Evolutionary conservation across 345 rosid species (phyloP).

Genomic region (Mallotus nudiflorus): DNA sequence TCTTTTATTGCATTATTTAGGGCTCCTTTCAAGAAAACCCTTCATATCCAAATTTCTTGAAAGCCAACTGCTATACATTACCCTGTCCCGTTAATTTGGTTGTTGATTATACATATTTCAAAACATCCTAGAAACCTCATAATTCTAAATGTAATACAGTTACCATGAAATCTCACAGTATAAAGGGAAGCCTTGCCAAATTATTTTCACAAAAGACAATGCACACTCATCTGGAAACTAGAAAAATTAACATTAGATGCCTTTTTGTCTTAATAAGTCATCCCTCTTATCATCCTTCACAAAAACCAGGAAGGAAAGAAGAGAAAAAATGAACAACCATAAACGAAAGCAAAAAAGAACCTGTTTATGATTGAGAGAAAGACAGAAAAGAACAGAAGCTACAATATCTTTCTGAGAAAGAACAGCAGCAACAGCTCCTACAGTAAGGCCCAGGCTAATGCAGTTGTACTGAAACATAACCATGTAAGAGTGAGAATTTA

Average conservation of each 20-base stretch:
- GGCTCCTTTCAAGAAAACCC: not conserved
- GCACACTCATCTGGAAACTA: not conserved
- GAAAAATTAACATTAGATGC: not conserved
- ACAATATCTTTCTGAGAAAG: conserved; percentile 61
- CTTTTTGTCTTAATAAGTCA: not conserved
- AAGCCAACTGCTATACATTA: not conserved
- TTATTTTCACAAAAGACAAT: too few relatives aligned
- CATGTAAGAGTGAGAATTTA: conserved; percentile 19
- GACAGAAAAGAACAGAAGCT: conserved; percentile 65
- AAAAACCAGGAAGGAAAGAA: not conserved
- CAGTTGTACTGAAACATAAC: conserved; percentile 71
- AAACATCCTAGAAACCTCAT: not conserved
- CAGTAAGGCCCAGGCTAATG: conserved; percentile 86
- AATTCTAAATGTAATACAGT: not conserved
- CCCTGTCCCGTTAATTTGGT: not conserved
- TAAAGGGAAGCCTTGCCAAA: not conserved
- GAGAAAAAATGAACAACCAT: not conserved
- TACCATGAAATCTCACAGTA: not conserved
- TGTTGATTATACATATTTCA: not conserved
- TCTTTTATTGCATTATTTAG: too few relatives aligned
- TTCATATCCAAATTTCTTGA: not conserved
- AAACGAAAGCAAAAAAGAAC: conserved; percentile 32
- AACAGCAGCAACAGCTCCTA: conserved; percentile 80
- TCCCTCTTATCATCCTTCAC: not conserved
- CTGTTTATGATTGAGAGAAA: conserved; percentile 96